phyloP scores from a whole-genome alignment of 2,329 filamentous ascomycete species.

The Aspergillus clavatus region DNA sequence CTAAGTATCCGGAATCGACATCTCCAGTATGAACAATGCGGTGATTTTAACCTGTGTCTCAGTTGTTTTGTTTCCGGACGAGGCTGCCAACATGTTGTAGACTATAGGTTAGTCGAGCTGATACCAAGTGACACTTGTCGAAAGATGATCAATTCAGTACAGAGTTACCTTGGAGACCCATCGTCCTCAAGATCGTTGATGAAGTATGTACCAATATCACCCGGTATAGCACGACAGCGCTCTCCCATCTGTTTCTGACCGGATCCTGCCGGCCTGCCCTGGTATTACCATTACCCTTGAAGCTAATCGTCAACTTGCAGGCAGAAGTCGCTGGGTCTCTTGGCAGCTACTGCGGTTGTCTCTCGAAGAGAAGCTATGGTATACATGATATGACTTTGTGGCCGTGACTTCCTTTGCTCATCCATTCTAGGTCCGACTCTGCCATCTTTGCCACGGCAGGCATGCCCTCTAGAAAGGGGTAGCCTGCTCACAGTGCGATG shows the following conservation, averaged over 20 bases:
- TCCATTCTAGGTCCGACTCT: constrained; percentile 26
- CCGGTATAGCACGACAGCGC: background rate
- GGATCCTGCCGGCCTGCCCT: background rate
- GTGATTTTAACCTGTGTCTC: constrained; percentile 35
- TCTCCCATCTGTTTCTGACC: background rate
- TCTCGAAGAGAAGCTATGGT: constrained; percentile 19
- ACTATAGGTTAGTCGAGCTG: constrained; percentile 33
- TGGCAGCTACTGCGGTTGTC: constrained; percentile 23
- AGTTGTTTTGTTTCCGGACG: constrained; percentile 33
- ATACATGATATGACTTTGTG: constrained; percentile 10
- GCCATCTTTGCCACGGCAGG: constrained; percentile 34
- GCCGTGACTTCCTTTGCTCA: background rate
- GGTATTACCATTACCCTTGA: too few relatives aligned
- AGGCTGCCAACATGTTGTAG: constrained; percentile 30
- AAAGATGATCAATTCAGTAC: constrained; percentile 12
- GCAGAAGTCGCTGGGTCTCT: constrained; percentile 16
- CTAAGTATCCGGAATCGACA: constrained; percentile 38
- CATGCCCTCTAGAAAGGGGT: constrained; percentile 34
- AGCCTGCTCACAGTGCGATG: constrained; percentile 28
- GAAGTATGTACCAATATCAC: constrained; percentile 4
- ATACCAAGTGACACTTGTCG: constrained; percentile 26
- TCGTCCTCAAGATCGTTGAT: background rate
- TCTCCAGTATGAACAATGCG: constrained; percentile 33
- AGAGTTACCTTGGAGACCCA: background rate
- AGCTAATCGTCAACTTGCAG: constrained; percentile 3